Evolutionary conservation across 1,284 basidiomycete genomes (phyloP).

Genomic region (Austroboletus niveus): DNA sequence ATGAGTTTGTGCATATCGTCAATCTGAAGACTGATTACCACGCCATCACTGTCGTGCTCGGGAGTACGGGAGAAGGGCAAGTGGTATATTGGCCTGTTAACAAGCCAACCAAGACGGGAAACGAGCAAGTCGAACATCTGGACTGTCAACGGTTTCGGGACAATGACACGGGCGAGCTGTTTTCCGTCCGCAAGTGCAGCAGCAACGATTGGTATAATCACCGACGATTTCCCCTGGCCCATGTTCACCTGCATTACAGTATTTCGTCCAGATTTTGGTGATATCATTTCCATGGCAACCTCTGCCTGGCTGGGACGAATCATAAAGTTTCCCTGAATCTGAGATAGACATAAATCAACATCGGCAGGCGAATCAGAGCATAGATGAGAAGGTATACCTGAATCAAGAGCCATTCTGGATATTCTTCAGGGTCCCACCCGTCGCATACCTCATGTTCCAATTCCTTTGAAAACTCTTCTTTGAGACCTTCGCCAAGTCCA

Average conservation of each 20-base stretch:
- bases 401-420: conserved; percentile 44
- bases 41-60: too few species aligned
- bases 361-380: neutral
- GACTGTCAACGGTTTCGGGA: too few species aligned
- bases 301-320: neutral
- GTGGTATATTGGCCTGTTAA: too few species aligned
- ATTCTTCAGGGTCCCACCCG: neutral
- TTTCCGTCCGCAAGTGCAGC: neutral
- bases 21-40: neutral
- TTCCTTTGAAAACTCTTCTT: neutral
- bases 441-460: conserved; percentile 21
- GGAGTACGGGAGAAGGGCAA: too few species aligned
- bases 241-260: neutral
- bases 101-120: too few species aligned
- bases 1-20: neutral
- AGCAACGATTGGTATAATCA: neutral
- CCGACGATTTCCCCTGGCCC: neutral
- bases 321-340: neutral
- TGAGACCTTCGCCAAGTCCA: neutral
- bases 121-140: too few species aligned
- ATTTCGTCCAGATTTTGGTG: neutral
- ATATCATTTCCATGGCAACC: neutral
- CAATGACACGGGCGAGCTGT: neutral
- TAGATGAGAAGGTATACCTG: conserved; percentile 30
- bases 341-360: neutral